Evolutionary conservation across 768 basidiomycete species (phyloP), one percentile per base, ranked within the genome.

Genomic region (Leucosporidium yakuticum): DNA sequence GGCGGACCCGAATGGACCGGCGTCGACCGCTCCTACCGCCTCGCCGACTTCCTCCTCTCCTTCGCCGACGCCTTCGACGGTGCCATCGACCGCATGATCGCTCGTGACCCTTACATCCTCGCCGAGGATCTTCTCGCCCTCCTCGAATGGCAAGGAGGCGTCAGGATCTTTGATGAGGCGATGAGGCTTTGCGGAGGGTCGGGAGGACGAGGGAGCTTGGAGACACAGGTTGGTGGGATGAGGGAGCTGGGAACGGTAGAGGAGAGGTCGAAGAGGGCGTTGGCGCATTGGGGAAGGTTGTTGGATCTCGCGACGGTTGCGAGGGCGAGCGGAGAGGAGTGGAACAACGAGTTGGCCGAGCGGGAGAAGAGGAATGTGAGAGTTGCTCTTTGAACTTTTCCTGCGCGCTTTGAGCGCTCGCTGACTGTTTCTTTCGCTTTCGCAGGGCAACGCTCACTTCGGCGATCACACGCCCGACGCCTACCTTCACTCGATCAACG

Each of bases 41-140:
- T 72, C n/a, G 57, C 63, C 29, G 71, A 72, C 55, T 72, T 61
- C 62, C 71, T 72, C 48, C 65, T 69, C 64, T 27, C 62, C n/a
- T 72, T 72, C 55, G 63, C 67, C 20, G 71, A 72, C 68, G 67
- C 71, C 2, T 72, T 69, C 71, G 68, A 72, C 65, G 62, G 57
- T 15, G 71, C 71, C 11, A 72, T 68, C 50, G 71, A 72, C 55
- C 71, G 71, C 47, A 64, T 72, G 34, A 62, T 72, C 54, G 59
- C 65, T 6, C 54, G 36, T 20, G 56, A 62, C n/a, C 71, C 71
- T 15, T 65, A 66, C 65, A 49, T 66, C 55, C 62, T 72, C 59
- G 67, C 71, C 58, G 71, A 72, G 49, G 71, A 72, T 54, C 29
- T 72, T 27, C 27, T 48, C 39, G 64, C 67, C 17, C 64, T 69